Conservation (phyloP, 2,329 filamentous ascomycete species). For the Trichoderma breve region DNA sequence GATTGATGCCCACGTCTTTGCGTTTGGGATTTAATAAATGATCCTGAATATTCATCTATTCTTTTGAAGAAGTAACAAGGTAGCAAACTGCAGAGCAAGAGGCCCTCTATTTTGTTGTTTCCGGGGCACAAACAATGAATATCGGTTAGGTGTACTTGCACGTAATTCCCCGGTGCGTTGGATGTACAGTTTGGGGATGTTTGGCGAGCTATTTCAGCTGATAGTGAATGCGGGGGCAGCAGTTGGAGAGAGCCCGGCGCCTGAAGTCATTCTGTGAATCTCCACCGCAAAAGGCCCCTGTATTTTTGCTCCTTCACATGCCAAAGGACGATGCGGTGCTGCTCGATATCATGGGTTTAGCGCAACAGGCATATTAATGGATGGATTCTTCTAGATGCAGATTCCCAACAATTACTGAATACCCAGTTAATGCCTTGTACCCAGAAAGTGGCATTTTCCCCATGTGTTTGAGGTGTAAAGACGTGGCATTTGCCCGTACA, state of each 20-base stretch:
- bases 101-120: background rate
- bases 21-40: background rate
- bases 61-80: too few species aligned
- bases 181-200: background rate
- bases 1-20: background rate
- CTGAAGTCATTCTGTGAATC: background rate
- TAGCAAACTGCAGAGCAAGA: background rate
- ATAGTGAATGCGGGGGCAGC: conserved; percentile 5
- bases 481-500: background rate
- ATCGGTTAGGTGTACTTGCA: background rate
- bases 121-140: background rate
- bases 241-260: background rate
- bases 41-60: background rate
- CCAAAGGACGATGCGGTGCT: background rate
- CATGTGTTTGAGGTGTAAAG: background rate
- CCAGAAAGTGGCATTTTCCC: background rate
- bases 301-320: background rate
- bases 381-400: background rate
- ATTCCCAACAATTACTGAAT: background rate
- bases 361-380: background rate
- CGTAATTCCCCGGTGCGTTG: background rate
- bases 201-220: background rate
- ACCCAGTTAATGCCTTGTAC: background rate
- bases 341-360: background rate
- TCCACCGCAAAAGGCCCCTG: conserved; percentile 4